Conservation (phyloP, 768 basidiomycete species). For the Psilocybe tampanensis region DNA sequence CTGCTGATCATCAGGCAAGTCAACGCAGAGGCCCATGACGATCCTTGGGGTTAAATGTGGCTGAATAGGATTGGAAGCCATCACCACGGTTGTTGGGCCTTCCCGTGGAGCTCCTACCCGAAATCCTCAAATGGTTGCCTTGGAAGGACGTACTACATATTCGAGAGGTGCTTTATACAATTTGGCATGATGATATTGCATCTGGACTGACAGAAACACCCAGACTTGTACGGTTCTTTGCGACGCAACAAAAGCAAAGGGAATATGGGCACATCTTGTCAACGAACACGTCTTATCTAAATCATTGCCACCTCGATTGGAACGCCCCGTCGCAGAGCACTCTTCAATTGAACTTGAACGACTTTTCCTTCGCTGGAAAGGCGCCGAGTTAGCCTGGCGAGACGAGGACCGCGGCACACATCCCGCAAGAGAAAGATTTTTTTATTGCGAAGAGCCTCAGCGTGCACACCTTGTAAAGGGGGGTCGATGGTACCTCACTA, state of each 20-base stretch:
- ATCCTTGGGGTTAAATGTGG: no score
- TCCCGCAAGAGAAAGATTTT: constrained; percentile 1
- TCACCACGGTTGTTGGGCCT: background rate
- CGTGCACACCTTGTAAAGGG: background rate
- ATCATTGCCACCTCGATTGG: background rate
- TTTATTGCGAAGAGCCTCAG: background rate
- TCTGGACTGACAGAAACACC: no score
- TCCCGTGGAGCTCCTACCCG: background rate
- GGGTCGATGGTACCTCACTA: constrained; percentile 3
- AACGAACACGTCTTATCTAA: background rate
- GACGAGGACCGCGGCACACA: background rate
- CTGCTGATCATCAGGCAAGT: no score
- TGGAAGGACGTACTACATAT: constrained; percentile 5
- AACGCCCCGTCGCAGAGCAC: background rate
- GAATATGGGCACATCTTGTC: background rate
- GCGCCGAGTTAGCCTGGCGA: constrained; percentile 1
- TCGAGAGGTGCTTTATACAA: background rate
- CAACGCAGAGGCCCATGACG: no score
- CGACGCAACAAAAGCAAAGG: background rate
- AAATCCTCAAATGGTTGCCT: constrained; percentile 2
- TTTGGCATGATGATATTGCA: no score
- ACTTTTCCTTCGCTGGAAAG: background rate
- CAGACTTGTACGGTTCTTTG: background rate
- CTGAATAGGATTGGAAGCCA: no score
- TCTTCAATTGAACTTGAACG: background rate